These are phyloP conservation scores for Plantago rigida DNA, from an alignment of 305 asterid species.

Conservation along the genomic window DNA sequence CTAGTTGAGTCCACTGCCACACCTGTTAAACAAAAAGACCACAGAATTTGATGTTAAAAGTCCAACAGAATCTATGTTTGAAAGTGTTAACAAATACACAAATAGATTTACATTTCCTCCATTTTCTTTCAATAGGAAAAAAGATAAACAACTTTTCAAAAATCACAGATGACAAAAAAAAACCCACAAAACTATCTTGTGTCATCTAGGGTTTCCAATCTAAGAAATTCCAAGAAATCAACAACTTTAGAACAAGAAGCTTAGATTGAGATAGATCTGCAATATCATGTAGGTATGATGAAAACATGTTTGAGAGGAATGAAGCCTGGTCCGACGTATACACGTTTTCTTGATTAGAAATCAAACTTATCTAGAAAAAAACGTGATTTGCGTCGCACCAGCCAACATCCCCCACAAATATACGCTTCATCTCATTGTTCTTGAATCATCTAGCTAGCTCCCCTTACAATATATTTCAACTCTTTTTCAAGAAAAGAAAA, in stretches of 20 bases:
- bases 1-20: constrained; percentile 7
- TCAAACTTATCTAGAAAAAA: not conserved
- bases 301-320: constrained; percentile 37
- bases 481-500: not conserved
- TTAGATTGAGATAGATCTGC: not conserved
- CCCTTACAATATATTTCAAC: not conserved
- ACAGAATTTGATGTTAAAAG: constrained; percentile 25
- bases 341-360: constrained; percentile 18
- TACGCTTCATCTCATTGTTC: not conserved
- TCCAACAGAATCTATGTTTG: constrained; percentile 7
- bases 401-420: constrained; percentile 62
- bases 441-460: too few relatives aligned
- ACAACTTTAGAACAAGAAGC: not conserved
- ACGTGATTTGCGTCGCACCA: constrained; percentile 59
- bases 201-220: too few relatives aligned
- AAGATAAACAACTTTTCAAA: not conserved
- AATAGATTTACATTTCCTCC: not conserved
- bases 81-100: not conserved
- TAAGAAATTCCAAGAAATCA: too few relatives aligned
- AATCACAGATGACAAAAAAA: too few relatives aligned
- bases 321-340: constrained; percentile 85
- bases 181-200: too few relatives aligned
- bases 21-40: constrained; percentile 11
- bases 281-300: not conserved
- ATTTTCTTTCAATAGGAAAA: not conserved